A percentile compares a stretch with the other conserved stretches of the same genome.
Conservation (phyloP, 345 rosid genomes). For the Ailanthus altissimus region DNA sequence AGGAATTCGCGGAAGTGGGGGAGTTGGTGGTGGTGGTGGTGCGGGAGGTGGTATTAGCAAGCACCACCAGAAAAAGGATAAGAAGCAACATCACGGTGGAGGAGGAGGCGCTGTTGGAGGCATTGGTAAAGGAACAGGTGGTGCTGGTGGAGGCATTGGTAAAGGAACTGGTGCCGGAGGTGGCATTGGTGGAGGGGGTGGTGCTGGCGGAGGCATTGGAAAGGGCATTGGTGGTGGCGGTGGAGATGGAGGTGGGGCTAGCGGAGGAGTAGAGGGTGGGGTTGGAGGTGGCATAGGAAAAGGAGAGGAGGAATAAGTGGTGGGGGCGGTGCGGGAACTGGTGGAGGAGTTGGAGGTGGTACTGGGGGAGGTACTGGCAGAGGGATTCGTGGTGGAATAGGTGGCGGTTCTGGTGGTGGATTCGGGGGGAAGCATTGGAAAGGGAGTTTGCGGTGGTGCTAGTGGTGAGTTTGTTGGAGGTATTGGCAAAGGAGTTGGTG, state of each 20-base stretch:
- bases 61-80: too few species aligned
- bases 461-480: conserved; percentile 13
- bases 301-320: conserved; percentile 3
- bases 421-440: neutral
- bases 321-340: neutral
- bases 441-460: neutral
- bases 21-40: neutral
- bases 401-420: neutral
- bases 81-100: too few species aligned
- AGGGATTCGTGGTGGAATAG: neutral
- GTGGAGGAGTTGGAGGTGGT: conserved; percentile 6
- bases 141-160: neutral
- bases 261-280: conserved; percentile 24
- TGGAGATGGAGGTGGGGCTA: conserved; percentile 13
- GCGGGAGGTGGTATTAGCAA: neutral
- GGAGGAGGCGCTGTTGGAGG: neutral
- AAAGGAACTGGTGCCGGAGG: conserved; percentile 11
- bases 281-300: neutral
- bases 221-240: conserved; percentile 9
- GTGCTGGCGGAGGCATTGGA: neutral
- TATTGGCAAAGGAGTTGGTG: neutral
- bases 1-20: too few species aligned
- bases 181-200: neutral
- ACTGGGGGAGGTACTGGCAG: conserved; percentile 4
- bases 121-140: neutral